Percentiles rank a stretch among this genome's conserved stretches.
Evolutionary conservation across 163 green algal genomes (phyloP).

Genomic region (Volvox carteri): DNA sequence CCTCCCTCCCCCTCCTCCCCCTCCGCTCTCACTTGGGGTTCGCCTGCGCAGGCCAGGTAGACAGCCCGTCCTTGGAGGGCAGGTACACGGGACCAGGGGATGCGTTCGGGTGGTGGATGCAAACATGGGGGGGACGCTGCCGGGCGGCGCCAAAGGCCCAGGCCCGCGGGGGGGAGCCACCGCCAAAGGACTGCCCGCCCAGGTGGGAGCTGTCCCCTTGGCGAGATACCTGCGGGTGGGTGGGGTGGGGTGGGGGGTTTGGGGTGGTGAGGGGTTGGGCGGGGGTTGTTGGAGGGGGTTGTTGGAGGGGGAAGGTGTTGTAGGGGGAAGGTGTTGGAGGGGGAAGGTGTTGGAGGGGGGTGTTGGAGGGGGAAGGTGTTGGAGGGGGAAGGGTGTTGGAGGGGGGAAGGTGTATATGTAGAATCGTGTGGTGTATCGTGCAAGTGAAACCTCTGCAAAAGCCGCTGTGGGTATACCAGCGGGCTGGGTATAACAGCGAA

Average conservation of each 20-base stretch:
- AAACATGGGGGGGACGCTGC: constrained; percentile 56
- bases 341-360: no score
- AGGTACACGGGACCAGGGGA: constrained; percentile 57
- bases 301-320: background rate
- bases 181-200: constrained; percentile 13
- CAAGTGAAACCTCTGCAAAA: no score
- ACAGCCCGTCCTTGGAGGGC: constrained; percentile 39
- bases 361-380: no score
- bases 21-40: constrained; percentile 36
- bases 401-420: no score
- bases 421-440: no score
- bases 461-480: no score
- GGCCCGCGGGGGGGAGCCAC: background rate
- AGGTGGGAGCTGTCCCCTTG: constrained; percentile 14
- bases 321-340: no score
- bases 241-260: background rate
- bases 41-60: background rate
- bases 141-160: constrained; percentile 49
- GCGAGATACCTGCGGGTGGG: constrained; percentile 5
- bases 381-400: no score
- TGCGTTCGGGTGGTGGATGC: constrained; percentile 22
- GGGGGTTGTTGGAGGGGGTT: background rate
- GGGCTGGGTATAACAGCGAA: no score
- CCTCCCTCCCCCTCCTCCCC: background rate
- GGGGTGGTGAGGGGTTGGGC: no score